Base-by-base conservation (phyloP, 306 rosid genomes). In the Myrica gale region DNA sequence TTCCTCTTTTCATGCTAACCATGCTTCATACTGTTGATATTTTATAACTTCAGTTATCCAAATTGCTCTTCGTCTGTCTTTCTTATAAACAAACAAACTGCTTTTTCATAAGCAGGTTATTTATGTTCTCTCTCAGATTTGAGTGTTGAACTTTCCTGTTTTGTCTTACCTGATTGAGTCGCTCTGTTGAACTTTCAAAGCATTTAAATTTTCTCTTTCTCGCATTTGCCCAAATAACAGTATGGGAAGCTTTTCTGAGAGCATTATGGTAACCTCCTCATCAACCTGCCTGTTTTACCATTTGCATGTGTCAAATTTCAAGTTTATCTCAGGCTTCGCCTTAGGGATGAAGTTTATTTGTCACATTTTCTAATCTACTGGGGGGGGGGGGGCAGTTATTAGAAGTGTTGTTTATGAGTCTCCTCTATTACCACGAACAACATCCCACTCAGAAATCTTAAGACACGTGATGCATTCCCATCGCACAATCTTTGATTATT, bases 131-230 rank as follows among this genome's bases (percentile, higher is more conserved):
- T 3, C 4, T 9, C 5, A 0, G 50, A 65, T 7, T n/a, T 65
- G 48, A 43, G 46, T 65, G 70, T 65, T 65, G 26, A 65, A 65
- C 47, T 65, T 65, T 41, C 48, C 70, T 16, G 17, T 62, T 62
- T 32, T 32, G 37, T 32, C 37, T 32, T 32, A 2, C 37, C 37
- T 0, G 37, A 32, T 32, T 0, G 37, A 32, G 37, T 32, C 37
- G 2, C 37, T 32, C 3, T 61, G 43, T 61, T 23, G 32, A 61
- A 26, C 26, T 61, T 42, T 26, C 13, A 26, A 23, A 32, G 67
- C n/a, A 61, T 61, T 23, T 12, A 10, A 32, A 26, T 60, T 60
- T 60, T 13, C 67, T 23, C n/a, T 26, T 60, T 26, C 67, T 60
- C 43, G 5, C 43, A 26, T 43, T 60, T 60, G 7, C 13, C 37